phyloP scores from a whole-genome alignment of 2,329 filamentous ascomycete species.

The Colletotrichum graminicola region DNA sequence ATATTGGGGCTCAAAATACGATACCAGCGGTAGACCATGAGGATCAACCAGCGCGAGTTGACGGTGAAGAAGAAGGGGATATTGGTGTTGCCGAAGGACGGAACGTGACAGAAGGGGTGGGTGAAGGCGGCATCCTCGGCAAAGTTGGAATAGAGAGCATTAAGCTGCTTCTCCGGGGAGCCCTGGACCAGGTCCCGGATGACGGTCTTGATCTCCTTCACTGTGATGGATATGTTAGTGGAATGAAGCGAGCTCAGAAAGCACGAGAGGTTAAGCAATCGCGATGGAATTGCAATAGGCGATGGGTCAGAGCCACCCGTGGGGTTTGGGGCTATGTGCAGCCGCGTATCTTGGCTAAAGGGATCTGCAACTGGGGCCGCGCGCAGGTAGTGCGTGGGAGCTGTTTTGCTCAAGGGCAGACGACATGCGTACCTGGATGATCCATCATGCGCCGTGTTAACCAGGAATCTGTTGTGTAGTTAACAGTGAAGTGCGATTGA shows the following conservation, averaged over 20 bases:
- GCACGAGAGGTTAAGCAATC: neutral
- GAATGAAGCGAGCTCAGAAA: neutral
- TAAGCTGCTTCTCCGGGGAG: slow-evolving; percentile 72
- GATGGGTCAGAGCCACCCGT: neutral
- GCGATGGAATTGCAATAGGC: neutral
- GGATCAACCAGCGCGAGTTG: slow-evolving; percentile 76
- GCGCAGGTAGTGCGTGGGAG: neutral
- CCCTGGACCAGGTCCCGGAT: slow-evolving; percentile 78
- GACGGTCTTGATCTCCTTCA: slow-evolving; percentile 72
- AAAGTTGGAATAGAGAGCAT: slow-evolving; percentile 79
- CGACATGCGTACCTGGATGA: slow-evolving; percentile 34
- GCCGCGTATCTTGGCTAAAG: neutral
- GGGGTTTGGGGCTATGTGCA: neutral
- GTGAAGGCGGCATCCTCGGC: slow-evolving; percentile 77
- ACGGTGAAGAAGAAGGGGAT: slow-evolving; percentile 56
- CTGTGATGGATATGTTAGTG: slow-evolving; percentile 46
- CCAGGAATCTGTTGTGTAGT: neutral
- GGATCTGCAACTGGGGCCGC: slow-evolving; percentile 9
- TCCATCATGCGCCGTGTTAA: slow-evolving; percentile 25
- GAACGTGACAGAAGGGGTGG: slow-evolving; percentile 83
- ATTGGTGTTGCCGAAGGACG: slow-evolving; percentile 59
- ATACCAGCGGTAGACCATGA: slow-evolving; percentile 84
- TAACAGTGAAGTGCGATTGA: neutral
- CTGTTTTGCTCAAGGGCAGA: neutral
- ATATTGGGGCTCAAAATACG: slow-evolving; percentile 84